phyloP scores from a whole-genome alignment of 805 yeast genomes.

The Ogataea pilisensis region DNA sequence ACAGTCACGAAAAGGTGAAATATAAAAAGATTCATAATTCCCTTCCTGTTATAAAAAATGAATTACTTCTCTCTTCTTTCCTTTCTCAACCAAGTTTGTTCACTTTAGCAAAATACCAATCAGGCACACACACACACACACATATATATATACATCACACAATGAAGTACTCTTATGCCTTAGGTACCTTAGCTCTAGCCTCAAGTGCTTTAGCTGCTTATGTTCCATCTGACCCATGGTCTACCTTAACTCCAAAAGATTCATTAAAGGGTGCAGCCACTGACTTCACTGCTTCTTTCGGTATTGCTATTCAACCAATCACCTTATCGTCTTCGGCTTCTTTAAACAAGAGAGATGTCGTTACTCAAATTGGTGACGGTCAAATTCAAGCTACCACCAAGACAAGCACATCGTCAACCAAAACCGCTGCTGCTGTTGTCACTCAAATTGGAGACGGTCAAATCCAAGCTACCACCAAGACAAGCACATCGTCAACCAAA shows the following conservation, averaged over 20 bases:
- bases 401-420: conserved; percentile 28
- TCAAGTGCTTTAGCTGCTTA: conserved; percentile 49
- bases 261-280: conserved; percentile 46
- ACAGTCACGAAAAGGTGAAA: neutral
- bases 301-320: conserved; percentile 63
- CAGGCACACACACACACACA: neutral
- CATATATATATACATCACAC: too few relatives aligned
- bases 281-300: conserved; percentile 54
- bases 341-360: conserved; percentile 31
- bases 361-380: conserved; percentile 46
- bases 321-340: conserved; percentile 30
- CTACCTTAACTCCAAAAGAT: conserved; percentile 60
- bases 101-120: neutral
- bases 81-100: neutral
- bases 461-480: conserved; percentile 24
- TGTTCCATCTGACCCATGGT: conserved; percentile 57
- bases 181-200: conserved; percentile 38
- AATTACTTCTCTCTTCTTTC: neutral
- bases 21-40: conserved; percentile 1
- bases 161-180: conserved; percentile 40
- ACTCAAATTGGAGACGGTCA: conserved; percentile 18
- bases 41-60: neutral
- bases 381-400: conserved; percentile 45
- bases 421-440: conserved; percentile 7
- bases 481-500: too few relatives aligned